These are phyloP conservation scores for Lipomyces starkeyi DNA, from an alignment of 805 yeast species.

Conservation along the genomic window DNA sequence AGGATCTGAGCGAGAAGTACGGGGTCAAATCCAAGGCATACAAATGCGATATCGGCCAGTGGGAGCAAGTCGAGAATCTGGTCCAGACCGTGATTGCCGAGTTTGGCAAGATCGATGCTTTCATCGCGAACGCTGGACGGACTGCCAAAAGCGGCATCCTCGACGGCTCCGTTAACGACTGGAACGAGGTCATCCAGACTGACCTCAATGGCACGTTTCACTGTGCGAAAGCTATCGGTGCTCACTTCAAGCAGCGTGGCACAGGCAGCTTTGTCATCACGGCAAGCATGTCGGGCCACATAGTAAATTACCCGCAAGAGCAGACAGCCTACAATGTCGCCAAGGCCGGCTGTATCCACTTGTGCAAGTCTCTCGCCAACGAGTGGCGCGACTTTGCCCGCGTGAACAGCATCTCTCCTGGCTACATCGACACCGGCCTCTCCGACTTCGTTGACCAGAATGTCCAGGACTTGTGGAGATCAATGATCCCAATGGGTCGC, in stretches of 20 bases:
- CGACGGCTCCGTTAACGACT: slow-evolving; percentile 8
- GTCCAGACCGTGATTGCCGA: slow-evolving; percentile 44
- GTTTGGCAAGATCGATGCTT: slow-evolving; percentile 52
- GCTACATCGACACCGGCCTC: slow-evolving; percentile 72
- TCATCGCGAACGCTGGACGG: slow-evolving; percentile 57
- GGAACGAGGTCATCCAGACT: neutral
- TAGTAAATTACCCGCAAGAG: slow-evolving; percentile 81
- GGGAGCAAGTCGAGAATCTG: slow-evolving; percentile 7
- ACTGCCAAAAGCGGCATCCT: neutral
- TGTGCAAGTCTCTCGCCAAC: slow-evolving; percentile 75
- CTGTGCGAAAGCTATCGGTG: slow-evolving; percentile 76
- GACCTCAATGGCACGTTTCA: slow-evolving; percentile 7
- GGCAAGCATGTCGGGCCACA: slow-evolving; percentile 86
- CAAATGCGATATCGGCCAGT: slow-evolving; percentile 61
- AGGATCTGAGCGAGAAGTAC: slow-evolving; percentile 55
- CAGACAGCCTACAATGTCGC: slow-evolving; percentile 83
- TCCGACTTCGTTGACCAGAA: slow-evolving; percentile 59
- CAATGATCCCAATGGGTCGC: slow-evolving; percentile 69
- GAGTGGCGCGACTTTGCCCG: slow-evolving; percentile 86
- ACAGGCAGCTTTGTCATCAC: slow-evolving; percentile 79
- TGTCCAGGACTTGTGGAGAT: slow-evolving; percentile 57
- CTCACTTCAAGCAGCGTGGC: slow-evolving; percentile 70
- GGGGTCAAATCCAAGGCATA: slow-evolving; percentile 66
- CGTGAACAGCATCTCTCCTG: slow-evolving; percentile 79
- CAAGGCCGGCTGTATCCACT: slow-evolving; percentile 79